These are phyloP conservation scores for Pulchroboletus neoregius DNA, from an alignment of 1,284 basidiomycete species.

Conservation along the genomic window DNA sequence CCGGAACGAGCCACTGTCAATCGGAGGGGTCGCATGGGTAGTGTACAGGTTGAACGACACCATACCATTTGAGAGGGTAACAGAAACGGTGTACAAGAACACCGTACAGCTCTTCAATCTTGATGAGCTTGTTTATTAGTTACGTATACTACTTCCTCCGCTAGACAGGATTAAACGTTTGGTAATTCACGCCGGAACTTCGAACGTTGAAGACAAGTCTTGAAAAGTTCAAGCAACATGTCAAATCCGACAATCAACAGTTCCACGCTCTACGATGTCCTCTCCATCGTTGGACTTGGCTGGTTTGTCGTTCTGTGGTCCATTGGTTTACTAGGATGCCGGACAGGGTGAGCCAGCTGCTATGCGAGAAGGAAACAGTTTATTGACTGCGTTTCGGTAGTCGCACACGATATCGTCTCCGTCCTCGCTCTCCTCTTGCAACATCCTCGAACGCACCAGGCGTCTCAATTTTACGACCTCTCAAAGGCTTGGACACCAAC, in stretches of 20 bases:
- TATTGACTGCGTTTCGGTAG: slow-evolving; percentile 39
- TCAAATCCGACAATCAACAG: slow-evolving; percentile 8
- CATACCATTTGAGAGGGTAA: slow-evolving; percentile 55
- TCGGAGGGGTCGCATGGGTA: slow-evolving; percentile 77
- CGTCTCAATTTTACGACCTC: slow-evolving; percentile 86
- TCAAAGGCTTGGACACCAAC: slow-evolving; percentile 91
- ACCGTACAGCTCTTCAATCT: slow-evolving; percentile 61
- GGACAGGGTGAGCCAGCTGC: slow-evolving; percentile 62
- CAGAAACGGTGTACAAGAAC: slow-evolving; percentile 63
- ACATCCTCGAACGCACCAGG: slow-evolving; percentile 64
- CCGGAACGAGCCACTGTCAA: slow-evolving; percentile 74
- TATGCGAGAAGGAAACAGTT: neutral
- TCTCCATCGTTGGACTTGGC: slow-evolving; percentile 49
- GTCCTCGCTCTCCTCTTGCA: slow-evolving; percentile 61
- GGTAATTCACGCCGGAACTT: neutral
- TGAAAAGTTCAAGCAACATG: slow-evolving; percentile 14
- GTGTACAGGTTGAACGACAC: slow-evolving; percentile 57
- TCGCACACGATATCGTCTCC: slow-evolving; percentile 65
- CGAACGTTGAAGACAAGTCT: neutral
- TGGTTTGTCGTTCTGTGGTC: slow-evolving; percentile 78
- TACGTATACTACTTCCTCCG: neutral
- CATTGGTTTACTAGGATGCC: slow-evolving; percentile 73
- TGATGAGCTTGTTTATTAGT: slow-evolving; percentile 34
- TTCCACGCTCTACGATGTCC: slow-evolving; percentile 7
- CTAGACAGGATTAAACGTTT: too few species aligned